phyloP scores from a whole-genome alignment of 2,329 filamentous ascomycete genomes.

The Paraconiothyrium sp. region DNA sequence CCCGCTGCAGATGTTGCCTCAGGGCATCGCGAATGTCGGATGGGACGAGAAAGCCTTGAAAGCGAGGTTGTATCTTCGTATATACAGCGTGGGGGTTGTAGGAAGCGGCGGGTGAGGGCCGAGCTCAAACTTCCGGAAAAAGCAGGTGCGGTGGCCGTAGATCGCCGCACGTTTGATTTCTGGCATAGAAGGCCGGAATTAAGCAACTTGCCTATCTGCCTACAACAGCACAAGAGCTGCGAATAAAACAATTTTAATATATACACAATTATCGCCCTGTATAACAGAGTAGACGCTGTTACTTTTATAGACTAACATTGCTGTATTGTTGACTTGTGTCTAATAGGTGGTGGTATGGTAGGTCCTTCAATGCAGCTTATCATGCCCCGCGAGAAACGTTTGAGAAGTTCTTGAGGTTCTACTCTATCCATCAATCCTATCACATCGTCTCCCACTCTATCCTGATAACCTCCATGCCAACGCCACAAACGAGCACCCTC shows the following conservation, averaged over 20 bases:
- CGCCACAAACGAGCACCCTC: constrained; percentile 43
- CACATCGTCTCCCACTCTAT: constrained; percentile 12
- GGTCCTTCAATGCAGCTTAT: no score
- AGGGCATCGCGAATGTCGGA: constrained; percentile 32
- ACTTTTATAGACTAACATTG: no score
- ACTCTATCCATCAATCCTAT: background rate
- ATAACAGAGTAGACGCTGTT: no score
- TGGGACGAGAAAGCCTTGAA: background rate
- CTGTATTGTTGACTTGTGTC: no score
- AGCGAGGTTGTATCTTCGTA: background rate
- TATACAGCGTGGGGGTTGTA: background rate
- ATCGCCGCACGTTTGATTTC: background rate
- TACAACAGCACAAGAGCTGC: no score
- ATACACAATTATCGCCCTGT: no score
- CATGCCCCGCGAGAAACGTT: no score
- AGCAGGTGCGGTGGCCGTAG: background rate
- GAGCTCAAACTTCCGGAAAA: background rate
- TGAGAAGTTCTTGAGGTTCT: background rate
- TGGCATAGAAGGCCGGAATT: no score
- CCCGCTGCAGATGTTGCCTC: constrained; percentile 26
- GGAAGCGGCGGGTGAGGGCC: background rate
- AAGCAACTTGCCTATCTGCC: no score
- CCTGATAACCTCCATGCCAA: constrained; percentile 46
- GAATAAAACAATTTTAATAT: no score
- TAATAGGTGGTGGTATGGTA: no score